Conservation (phyloP, 2,329 filamentous ascomycete species). For the Trichophyton schoenleinii region DNA sequence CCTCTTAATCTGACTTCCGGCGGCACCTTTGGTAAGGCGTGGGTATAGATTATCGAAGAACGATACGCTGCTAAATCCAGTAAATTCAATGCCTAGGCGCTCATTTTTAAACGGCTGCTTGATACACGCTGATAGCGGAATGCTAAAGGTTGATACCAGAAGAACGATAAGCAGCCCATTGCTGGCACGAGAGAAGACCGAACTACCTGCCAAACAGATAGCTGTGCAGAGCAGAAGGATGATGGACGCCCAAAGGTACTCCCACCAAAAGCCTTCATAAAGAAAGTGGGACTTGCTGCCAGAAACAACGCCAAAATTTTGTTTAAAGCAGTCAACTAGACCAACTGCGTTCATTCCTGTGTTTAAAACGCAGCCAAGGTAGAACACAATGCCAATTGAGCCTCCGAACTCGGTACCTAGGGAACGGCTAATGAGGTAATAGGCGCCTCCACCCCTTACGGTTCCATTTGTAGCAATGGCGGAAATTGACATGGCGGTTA, state of each 20-base stretch:
- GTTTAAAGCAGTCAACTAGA: slow-evolving; percentile 66
- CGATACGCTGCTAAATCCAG: slow-evolving; percentile 59
- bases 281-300: slow-evolving; percentile 50
- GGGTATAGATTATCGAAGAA: slow-evolving; percentile 64
- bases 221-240: slow-evolving; percentile 59
- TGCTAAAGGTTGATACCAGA: slow-evolving; percentile 62
- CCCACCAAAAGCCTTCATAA: slow-evolving; percentile 60
- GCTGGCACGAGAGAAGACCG: slow-evolving; percentile 67
- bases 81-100: slow-evolving; percentile 57
- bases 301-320: slow-evolving; percentile 53
- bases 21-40: slow-evolving; percentile 47
- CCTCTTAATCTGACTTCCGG: slow-evolving; percentile 49
- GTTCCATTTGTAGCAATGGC: slow-evolving; percentile 85
- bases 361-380: slow-evolving; percentile 78
- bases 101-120: slow-evolving; percentile 54
- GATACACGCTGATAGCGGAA: slow-evolving; percentile 64
- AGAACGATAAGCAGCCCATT: slow-evolving; percentile 62
- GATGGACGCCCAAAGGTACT: slow-evolving; percentile 61
- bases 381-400: slow-evolving; percentile 77
- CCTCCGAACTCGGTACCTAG: slow-evolving; percentile 81
- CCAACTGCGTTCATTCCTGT: slow-evolving; percentile 80
- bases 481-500: slow-evolving; percentile 74
- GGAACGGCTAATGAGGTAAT: slow-evolving; percentile 77
- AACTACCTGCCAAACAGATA: slow-evolving; percentile 67
- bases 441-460: slow-evolving; percentile 74